These are phyloP conservation scores for Pachysandra terminalis DNA, from an alignment of 164 flowering plant species.

Conservation along the genomic window DNA sequence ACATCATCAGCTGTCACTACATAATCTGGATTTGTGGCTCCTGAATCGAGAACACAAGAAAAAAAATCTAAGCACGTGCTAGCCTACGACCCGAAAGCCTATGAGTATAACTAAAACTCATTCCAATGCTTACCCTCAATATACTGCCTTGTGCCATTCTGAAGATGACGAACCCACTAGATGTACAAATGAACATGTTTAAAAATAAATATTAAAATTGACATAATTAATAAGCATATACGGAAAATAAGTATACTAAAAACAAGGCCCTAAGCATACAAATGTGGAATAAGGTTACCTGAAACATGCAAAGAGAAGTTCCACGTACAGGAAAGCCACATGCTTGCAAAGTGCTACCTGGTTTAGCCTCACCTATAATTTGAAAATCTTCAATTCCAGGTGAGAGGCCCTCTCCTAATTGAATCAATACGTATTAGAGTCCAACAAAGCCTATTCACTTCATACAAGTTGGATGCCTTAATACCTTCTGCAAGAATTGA, in stretches of 20 bases:
- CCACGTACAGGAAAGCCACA: conserved; percentile 90
- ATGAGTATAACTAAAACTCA: background rate
- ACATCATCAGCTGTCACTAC: conserved; percentile 96
- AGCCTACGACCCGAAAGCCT: background rate
- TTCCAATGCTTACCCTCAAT: conserved; percentile 64
- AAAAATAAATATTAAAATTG: conserved; percentile 3
- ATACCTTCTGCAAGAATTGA: conserved; percentile 44
- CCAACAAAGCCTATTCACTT: background rate
- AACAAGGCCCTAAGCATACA: background rate
- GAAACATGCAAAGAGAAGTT: conserved; percentile 92
- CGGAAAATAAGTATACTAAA: background rate
- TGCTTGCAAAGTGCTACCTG: conserved; percentile 73
- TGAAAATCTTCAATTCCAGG: conserved; percentile 92
- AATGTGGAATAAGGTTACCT: conserved; percentile 38
- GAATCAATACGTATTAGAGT: conserved; percentile 13
- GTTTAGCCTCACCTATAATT: conserved; percentile 82
- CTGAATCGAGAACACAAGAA: conserved; percentile 35
- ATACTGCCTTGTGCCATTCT: conserved; percentile 83
- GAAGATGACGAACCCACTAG: conserved; percentile 96
- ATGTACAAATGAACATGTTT: conserved; percentile 15
- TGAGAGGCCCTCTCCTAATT: conserved; percentile 34
- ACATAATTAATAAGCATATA: conserved; percentile 3
- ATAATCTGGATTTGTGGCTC: conserved; percentile 96
- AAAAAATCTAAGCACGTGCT: background rate
- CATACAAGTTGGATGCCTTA: background rate